Base-by-base conservation (phyloP, 192 early-diverging fungal species). In the Coemansia sp. region DNA sequence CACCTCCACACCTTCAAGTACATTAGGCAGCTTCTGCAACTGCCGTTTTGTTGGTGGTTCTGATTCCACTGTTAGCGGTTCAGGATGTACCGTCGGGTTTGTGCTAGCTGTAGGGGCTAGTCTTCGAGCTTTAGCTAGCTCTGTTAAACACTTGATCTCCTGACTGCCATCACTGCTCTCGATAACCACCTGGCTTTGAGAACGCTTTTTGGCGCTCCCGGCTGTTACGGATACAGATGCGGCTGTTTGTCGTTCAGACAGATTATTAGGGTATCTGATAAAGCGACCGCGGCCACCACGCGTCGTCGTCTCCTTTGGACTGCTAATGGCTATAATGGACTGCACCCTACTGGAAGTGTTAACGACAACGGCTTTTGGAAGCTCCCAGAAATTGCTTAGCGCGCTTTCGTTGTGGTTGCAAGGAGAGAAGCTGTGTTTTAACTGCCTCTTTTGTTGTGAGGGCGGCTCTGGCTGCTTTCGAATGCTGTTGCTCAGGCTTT, bases 301-400 rank as follows among this genome's bases (percentile, higher is more conserved):
- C n/a, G 48, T 12, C 3, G 48, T 25, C 6, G 25, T 0, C 23
- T 23, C 12, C 25, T n/a, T 53, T 52, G 62, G 33, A 21, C 26
- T 40, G 21, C 18, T 40, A 9, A 56, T 23, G 7, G 52, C 55
- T 35, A 64, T 53, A 1, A 53, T 33, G 18, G 49, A 39, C 37
- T 64, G 62, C 5, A 64, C 49, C 43, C 62, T 48, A 35, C 62
- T 53, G 8, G 62, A 49, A 34, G 26, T 28, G 5, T 64, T 64
- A 21, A 18, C 20, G 2, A 39, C 34, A 39, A 64, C 9, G 15
- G 18, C 4, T 15, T 18, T 23, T 23, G 63, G 63, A 40, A 64
- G 52, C 28, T 64, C 63, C 63, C 63, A 64, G 63, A 55, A 20
- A 60, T 45, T 33, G 31, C 66, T 68, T 20, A 60, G 43, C 48